phyloP scores from a whole-genome alignment of 2,329 filamentous ascomycete species.

The Microdochium nivale region DNA sequence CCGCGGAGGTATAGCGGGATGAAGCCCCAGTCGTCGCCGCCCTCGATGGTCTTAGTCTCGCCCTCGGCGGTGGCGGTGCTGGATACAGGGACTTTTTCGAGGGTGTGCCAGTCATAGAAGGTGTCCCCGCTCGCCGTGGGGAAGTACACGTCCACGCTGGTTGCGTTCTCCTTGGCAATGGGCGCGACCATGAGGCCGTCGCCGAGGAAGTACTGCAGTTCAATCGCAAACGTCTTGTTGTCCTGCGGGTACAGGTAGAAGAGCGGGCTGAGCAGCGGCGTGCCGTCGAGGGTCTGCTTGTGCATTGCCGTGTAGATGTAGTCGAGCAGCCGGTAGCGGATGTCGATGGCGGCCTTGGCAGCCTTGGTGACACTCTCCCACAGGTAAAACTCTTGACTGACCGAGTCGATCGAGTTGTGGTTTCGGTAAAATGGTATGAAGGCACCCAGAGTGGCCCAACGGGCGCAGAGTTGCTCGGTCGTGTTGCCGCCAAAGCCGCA shows the following conservation, averaged over 20 bases:
- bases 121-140: conserved; percentile 26
- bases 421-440: conserved; percentile 72
- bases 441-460: conserved; percentile 67
- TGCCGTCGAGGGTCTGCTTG: conserved; percentile 51
- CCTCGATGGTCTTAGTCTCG: conserved; percentile 29
- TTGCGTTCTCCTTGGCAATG: conserved; percentile 33
- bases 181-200: conserved; percentile 34
- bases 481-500: conserved; percentile 67
- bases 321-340: conserved; percentile 62
- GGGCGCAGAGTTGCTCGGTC: conserved; percentile 60
- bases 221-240: conserved; percentile 26
- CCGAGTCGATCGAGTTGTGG: conserved; percentile 47
- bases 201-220: conserved; percentile 39
- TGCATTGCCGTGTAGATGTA: conserved; percentile 67
- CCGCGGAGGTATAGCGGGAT: conserved; percentile 63
- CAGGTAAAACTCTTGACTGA: conserved; percentile 65
- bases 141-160: conserved; percentile 34
- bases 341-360: conserved; percentile 56
- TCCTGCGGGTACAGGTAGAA: conserved; percentile 60
- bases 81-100: conserved; percentile 30
- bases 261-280: conserved; percentile 57
- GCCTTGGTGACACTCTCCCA: conserved; percentile 54
- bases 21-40: conserved; percentile 22
- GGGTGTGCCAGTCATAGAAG: conserved; percentile 44
- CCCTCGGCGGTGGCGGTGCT: conserved; percentile 27